phyloP scores from a whole-genome alignment of 768 basidiomycete genomes.

The Tulasnella sp. region DNA sequence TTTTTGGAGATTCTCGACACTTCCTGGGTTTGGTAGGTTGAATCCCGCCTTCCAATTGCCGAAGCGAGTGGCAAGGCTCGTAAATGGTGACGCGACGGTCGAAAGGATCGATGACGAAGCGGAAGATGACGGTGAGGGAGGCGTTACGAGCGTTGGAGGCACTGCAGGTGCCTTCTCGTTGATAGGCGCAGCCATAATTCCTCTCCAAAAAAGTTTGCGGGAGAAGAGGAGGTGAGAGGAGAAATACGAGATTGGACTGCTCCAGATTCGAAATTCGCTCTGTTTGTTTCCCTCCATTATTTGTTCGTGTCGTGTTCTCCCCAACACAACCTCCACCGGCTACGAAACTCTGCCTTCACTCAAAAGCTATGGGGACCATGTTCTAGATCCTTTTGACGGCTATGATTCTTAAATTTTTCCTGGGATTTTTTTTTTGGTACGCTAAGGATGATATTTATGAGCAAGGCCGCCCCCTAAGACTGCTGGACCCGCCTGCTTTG shows the following conservation, averaged over 20 bases:
- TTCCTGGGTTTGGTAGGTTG: slow-evolving; percentile 84
- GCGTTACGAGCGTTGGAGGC: slow-evolving; percentile 14
- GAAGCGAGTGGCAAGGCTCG: slow-evolving; percentile 62
- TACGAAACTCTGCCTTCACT: not conserved
- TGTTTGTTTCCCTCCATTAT: slow-evolving; percentile 1
- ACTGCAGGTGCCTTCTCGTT: slow-evolving; percentile 8
- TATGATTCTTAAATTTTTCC: too few species aligned
- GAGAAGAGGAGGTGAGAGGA: not conserved
- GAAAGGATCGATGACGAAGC: not conserved
- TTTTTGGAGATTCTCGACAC: slow-evolving; percentile 84
- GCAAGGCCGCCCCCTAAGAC: too few species aligned
- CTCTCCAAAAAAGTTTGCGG: not conserved
- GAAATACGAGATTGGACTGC: not conserved
- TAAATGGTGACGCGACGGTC: slow-evolving; percentile 43
- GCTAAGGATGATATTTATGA: too few species aligned
- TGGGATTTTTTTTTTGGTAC: too few species aligned
- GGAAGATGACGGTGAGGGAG: slow-evolving; percentile 12
- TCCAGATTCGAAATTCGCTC: not conserved
- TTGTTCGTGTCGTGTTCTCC: not conserved
- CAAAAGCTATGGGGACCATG: not conserved
- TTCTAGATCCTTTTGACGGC: not conserved
- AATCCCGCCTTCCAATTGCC: slow-evolving; percentile 73
- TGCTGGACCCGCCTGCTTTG: too few species aligned
- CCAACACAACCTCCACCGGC: not conserved
- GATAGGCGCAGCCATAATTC: not conserved